Percentiles rank a stretch among this genome's conserved stretches.
Conservation (phyloP, 202 grass and related monocot species). For the Musa balbisiana region DNA sequence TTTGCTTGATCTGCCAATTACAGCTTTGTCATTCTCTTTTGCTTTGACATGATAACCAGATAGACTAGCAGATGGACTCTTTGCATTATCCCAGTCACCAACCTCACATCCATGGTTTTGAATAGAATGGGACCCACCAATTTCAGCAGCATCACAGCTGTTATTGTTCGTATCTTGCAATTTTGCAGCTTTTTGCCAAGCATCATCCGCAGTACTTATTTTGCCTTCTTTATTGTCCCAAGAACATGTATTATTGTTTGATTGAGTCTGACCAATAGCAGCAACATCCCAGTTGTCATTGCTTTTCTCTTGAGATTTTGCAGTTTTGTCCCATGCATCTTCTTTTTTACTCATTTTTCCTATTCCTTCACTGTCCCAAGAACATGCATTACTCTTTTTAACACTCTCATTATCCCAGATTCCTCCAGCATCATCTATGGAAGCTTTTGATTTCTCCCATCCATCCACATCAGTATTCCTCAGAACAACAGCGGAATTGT, state of each 20-base stretch:
- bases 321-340: constrained; percentile 6
- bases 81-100: neutral
- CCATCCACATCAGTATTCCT: constrained; percentile 20
- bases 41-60: too few species aligned
- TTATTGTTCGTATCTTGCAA: neutral
- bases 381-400: constrained; percentile 24
- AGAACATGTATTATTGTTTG: constrained; percentile 5
- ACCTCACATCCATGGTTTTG: neutral
- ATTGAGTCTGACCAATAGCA: neutral
- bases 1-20: neutral
- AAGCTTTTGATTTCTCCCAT: constrained; percentile 39
- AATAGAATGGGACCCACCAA: neutral
- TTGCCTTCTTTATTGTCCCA: constrained; percentile 14
- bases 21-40: neutral
- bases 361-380: constrained; percentile 65
- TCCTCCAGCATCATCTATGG: constrained; percentile 4
- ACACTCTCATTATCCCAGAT: constrained; percentile 13
- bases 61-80: too few species aligned
- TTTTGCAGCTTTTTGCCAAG: neutral
- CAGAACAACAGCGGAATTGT: constrained; percentile 9
- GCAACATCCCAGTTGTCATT: neutral
- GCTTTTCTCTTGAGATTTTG: constrained; percentile 3
- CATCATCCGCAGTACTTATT: neutral
- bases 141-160: too few species aligned
- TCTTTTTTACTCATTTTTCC: constrained; percentile 19